Evolutionary conservation across 306 rosid genomes (phyloP).

Genomic region (Begonia peltatifolia): DNA sequence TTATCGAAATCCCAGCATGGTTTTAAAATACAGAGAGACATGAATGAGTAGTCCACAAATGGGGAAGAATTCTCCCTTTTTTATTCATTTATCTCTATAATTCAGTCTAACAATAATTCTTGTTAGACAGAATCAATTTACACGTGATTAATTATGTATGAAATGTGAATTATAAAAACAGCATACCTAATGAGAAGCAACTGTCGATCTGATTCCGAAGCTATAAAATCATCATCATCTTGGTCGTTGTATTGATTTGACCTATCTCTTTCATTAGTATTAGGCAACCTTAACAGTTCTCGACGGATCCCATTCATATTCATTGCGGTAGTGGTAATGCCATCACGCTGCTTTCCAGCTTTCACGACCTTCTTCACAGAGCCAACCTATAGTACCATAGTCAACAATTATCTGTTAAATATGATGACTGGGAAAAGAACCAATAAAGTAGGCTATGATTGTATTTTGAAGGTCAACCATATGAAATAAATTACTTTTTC

Average conservation of each 20-base stretch:
- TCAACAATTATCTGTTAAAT: background rate
- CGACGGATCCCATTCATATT: slow-evolving; percentile 47
- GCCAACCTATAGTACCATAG: slow-evolving; percentile 41
- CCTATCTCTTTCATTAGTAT: slow-evolving; percentile 33
- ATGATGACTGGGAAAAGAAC: no score
- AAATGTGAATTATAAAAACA: background rate
- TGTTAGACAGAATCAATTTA: no score
- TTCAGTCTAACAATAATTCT: no score
- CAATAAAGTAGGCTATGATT: no score
- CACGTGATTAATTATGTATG: background rate
- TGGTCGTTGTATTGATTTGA: slow-evolving; percentile 32
- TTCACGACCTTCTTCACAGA: slow-evolving; percentile 47
- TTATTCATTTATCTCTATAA: no score
- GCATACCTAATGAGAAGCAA: slow-evolving; percentile 73
- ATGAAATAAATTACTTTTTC: no score
- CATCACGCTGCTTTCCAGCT: slow-evolving; percentile 37
- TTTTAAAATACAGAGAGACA: no score
- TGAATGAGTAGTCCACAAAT: no score
- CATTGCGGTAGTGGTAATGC: slow-evolving; percentile 22
- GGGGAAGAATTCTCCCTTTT: no score
- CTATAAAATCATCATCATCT: slow-evolving; percentile 51
- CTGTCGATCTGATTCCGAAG: slow-evolving; percentile 84
- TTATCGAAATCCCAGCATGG: no score
- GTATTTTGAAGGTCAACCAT: no score
- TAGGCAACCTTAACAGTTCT: slow-evolving; percentile 72